Conservation (phyloP, 2,329 filamentous ascomycete species). For the Colletotrichum tanaceti region DNA sequence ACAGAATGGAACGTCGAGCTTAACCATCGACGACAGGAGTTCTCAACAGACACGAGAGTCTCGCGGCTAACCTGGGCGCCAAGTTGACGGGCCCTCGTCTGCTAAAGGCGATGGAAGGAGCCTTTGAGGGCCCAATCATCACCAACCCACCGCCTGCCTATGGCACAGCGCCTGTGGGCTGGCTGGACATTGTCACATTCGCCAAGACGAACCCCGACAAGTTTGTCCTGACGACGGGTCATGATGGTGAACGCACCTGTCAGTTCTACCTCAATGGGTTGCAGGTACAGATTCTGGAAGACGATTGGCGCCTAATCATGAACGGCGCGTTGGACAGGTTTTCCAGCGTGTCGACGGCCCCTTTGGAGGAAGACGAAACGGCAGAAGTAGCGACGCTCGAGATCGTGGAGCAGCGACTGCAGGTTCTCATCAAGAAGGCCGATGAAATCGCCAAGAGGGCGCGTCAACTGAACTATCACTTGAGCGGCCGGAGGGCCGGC, state of each 20-base stretch:
- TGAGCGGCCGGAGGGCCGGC: constrained; percentile 80
- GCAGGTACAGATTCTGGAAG: constrained; percentile 86
- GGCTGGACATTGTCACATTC: constrained; percentile 88
- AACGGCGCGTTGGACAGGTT: constrained; percentile 84
- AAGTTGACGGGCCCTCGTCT: constrained; percentile 85
- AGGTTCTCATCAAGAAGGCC: constrained; percentile 81
- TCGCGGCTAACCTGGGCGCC: constrained; percentile 86
- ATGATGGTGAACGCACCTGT: constrained; percentile 78
- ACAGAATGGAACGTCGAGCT: constrained; percentile 25
- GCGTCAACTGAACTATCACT: constrained; percentile 82
- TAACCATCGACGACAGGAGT: constrained; percentile 63
- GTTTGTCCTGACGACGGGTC: constrained; percentile 76
- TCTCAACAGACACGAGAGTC: constrained; percentile 84
- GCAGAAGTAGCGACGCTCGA: constrained; percentile 87
- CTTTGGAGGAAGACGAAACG: constrained; percentile 86
- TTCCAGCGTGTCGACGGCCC: constrained; percentile 78
- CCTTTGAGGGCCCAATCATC: constrained; percentile 84
- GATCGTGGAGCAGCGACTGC: constrained; percentile 82
- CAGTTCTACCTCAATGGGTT: constrained; percentile 85
- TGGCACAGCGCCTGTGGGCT: constrained; percentile 70
- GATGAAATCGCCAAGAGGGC: constrained; percentile 75
- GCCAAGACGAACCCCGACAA: constrained; percentile 83
- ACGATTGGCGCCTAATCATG: constrained; percentile 86
- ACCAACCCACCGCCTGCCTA: constrained; percentile 63
- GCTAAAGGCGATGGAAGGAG: constrained; percentile 85